A percentile compares a stretch with the other conserved stretches of the same genome.
phyloP scores from a whole-genome alignment of 164 flowering plant genomes.

The Chimonanthus salicifolius region DNA sequence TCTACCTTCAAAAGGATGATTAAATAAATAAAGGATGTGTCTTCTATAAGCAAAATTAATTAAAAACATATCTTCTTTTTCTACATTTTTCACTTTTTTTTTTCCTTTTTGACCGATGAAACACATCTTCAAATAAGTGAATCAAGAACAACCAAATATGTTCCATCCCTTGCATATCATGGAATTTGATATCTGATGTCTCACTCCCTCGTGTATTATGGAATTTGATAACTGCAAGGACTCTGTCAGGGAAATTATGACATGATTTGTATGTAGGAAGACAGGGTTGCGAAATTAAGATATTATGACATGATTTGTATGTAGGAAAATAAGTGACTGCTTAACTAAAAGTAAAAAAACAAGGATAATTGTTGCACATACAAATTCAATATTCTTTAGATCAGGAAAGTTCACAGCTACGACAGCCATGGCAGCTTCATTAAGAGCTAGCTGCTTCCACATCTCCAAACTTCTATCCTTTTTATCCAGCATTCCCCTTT shows the following conservation, averaged over 20 bases:
- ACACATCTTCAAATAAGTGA: too few species aligned
- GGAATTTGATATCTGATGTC: too few species aligned
- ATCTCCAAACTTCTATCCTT: conserved; percentile 73
- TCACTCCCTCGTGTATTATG: not conserved
- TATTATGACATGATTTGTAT: not conserved
- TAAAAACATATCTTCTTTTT: too few species aligned
- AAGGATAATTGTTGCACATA: conserved; percentile 22
- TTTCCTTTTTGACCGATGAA: too few species aligned
- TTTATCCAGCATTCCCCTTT: conserved; percentile 79
- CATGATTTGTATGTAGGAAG: not conserved
- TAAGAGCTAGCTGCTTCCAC: conserved; percentile 87
- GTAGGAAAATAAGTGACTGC: not conserved
- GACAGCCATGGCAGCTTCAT: conserved; percentile 94
- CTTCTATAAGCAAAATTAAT: too few species aligned
- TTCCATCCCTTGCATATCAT: too few species aligned
- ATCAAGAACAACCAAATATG: too few species aligned
- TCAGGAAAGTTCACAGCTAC: conserved; percentile 88
- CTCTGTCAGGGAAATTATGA: not conserved
- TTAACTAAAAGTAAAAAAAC: not conserved
- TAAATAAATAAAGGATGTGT: too few species aligned
- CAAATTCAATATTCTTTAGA: conserved; percentile 78
- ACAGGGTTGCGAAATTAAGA: not conserved
- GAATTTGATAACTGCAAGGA: not conserved
- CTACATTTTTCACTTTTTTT: too few species aligned
- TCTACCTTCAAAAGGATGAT: too few species aligned